phyloP scores from a whole-genome alignment of 176 grass and related monocot species.

The Triticum urartu region DNA sequence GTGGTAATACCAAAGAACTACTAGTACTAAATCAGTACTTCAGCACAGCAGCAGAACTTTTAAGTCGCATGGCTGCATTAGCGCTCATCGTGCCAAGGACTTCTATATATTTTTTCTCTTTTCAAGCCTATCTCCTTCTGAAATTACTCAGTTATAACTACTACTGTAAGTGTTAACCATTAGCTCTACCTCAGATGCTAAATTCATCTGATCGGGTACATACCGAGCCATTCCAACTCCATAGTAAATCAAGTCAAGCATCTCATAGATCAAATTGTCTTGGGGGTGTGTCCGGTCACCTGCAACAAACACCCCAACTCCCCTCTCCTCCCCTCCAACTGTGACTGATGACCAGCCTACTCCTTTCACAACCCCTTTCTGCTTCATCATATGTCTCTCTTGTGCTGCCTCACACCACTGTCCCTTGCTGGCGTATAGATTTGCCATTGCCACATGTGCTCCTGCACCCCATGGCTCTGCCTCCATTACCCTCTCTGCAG shows the following conservation, averaged over 20 bases:
- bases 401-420: slow-evolving; percentile 54
- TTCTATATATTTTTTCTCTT: background rate
- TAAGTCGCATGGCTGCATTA: background rate
- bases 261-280: slow-evolving; percentile 35
- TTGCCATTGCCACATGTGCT: slow-evolving; percentile 65
- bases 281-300: slow-evolving; percentile 43
- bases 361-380: slow-evolving; percentile 66
- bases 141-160: slow-evolving; percentile 16
- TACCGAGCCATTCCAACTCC: slow-evolving; percentile 21
- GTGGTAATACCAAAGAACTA: background rate
- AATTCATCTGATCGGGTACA: slow-evolving; percentile 21
- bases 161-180: background rate
- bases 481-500: slow-evolving; percentile 45
- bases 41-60: background rate
- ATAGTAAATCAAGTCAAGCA: slow-evolving; percentile 48
- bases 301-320: slow-evolving; percentile 49
- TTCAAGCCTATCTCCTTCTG: background rate
- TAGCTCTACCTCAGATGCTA: slow-evolving; percentile 28
- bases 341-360: slow-evolving; percentile 59
- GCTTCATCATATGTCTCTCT: slow-evolving; percentile 33
- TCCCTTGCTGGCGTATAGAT: slow-evolving; percentile 57
- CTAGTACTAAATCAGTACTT: background rate
- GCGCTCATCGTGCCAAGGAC: slow-evolving; percentile 5
- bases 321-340: slow-evolving; percentile 43
- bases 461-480: slow-evolving; percentile 54